Percentiles rank a stretch among this genome's conserved stretches.
Evolutionary conservation across 2,329 filamentous ascomycete species (phyloP).

Genomic region (Fusarium subglutinans): DNA sequence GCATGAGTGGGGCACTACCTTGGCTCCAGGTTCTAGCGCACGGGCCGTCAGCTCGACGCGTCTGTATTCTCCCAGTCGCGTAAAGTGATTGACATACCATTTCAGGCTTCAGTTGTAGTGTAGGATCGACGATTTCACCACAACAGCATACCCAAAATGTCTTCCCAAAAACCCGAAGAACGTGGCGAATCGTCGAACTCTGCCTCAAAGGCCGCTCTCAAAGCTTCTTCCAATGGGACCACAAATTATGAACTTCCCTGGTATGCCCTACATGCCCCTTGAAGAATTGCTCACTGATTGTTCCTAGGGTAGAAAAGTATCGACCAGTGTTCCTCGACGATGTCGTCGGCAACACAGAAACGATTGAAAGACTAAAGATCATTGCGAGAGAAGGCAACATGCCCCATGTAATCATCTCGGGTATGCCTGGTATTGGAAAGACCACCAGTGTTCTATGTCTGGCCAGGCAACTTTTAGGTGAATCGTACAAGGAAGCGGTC

Average conservation of each 20-base stretch:
- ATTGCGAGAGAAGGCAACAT: constrained; percentile 99
- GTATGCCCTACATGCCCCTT: constrained; percentile 53
- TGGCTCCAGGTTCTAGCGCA: constrained; percentile 28
- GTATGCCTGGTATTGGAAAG: constrained; percentile 99
- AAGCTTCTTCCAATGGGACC: constrained; percentile 59
- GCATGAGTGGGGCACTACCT: constrained; percentile 21
- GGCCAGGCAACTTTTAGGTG: constrained; percentile 88
- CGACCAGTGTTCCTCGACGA: constrained; percentile 94
- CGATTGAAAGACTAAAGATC: constrained; percentile 95
- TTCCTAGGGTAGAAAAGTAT: constrained; percentile 94
- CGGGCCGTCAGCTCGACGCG: constrained; percentile 47
- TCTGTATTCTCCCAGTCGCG: constrained; percentile 47
- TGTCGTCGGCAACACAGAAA: constrained; percentile 97
- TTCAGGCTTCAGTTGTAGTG: constrained; percentile 34
- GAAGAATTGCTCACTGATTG: constrained; percentile 34
- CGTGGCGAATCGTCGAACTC: constrained; percentile 70
- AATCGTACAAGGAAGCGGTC: constrained; percentile 96
- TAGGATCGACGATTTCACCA: constrained; percentile 15
- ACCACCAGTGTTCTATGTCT: constrained; percentile 95
- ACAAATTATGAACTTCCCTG: constrained; percentile 81
- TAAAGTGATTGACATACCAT: constrained; percentile 46
- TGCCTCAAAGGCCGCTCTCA: constrained; percentile 65
- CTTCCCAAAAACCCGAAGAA: constrained; percentile 60
- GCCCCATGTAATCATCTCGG: constrained; percentile 99
- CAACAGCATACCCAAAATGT: constrained; percentile 51